Evolutionary conservation across 345 rosid genomes (phyloP), one percentile per base, ranked within the genome.

Genomic region (Boechera divaricarpa): DNA sequence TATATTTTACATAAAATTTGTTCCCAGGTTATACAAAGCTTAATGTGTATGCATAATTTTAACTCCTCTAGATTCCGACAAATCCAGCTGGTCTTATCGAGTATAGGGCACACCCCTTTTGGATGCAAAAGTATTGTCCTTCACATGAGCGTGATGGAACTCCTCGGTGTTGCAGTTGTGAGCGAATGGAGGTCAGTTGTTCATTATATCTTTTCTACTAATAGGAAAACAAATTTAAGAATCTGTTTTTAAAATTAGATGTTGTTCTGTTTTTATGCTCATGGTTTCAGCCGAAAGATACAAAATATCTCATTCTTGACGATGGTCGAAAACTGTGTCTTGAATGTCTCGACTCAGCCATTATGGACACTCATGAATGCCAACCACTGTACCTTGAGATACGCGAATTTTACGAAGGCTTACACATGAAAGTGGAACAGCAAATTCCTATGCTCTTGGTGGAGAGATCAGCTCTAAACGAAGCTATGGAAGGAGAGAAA

Each of bases 91-190:
- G 97, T 62, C 87, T 81, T 12, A 87, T 89, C 38, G 97, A 89
- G 85, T 92, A 85, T 24, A 84, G 88, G 70, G 90, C 86, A 51
- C 94, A 92, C 82, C 93, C 92, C 57, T 89, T 89, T 83, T 92
- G 97, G 98, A 69, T 21, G 49, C 98, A 90, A 75, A 94, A 86
- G 74, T 92, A 90, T 81, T 96, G 99, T 78, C 99, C 98, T 70
- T 86, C 93, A 0, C 99, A 96, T 59, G 99, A 91, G 80, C 87
- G 61, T 52, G 98, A 92, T 62, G 85, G 91, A 41, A 94, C 98
- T 69, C 90, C 85, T 78, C 77, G 88, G 15, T 94, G 98, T 55
- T 90, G 89, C 68, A 85, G 92, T 69, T 94, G 98, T 61, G 89
- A 87, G 77, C 83, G 97, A 80, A 86, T 94, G 91, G 91, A 89